Percentiles rank a stretch among this genome's conserved stretches.
Evolutionary conservation across 257 asterid genomes (phyloP).

Genomic region (Mentha longifolia): DNA sequence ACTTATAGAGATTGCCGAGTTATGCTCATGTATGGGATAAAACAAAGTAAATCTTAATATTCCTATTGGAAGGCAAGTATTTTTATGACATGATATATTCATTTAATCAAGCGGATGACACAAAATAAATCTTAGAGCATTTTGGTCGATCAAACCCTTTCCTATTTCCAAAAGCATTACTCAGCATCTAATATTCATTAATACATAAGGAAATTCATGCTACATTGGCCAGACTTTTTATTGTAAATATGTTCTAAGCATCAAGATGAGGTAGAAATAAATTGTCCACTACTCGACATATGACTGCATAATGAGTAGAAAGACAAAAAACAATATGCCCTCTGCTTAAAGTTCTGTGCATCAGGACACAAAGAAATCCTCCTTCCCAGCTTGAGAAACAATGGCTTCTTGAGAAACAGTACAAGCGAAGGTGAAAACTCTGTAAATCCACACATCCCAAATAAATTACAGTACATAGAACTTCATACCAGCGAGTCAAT

Average conservation of each 20-base stretch:
- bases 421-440: slow-evolving; percentile 1
- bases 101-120: background rate
- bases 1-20: background rate
- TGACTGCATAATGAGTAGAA: background rate
- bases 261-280: slow-evolving; percentile 8
- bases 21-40: background rate
- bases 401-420: slow-evolving; percentile 15
- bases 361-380: background rate
- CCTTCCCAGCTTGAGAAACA: background rate
- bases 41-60: background rate
- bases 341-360: background rate
- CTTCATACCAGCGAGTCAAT: background rate
- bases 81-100: background rate
- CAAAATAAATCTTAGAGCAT: background rate
- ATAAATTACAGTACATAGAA: background rate
- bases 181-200: background rate
- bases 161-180: slow-evolving; percentile 3
- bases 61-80: background rate
- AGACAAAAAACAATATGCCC: background rate
- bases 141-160: slow-evolving; percentile 24
- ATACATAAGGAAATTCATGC: background rate
- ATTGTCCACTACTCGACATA: slow-evolving; percentile 4
- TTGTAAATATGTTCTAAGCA: slow-evolving; percentile 12
- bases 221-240: background rate
- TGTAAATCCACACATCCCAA: background rate